Evolutionary conservation across 257 asterid species (phyloP), one percentile per base, ranked within the genome.

Genomic region (Przewalskia tangutica): DNA sequence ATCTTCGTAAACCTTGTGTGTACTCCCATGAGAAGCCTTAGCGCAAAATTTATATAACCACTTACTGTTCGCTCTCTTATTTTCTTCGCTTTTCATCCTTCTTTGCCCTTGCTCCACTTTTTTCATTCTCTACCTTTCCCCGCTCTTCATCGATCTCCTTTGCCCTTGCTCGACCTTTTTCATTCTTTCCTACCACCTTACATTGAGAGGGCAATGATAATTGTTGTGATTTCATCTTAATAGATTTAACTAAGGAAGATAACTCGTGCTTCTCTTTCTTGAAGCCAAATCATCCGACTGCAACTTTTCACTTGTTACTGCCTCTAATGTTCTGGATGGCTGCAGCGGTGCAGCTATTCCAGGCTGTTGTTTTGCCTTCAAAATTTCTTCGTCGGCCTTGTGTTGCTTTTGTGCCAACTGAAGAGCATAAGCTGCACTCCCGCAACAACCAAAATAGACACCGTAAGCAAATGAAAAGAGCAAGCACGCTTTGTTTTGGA

Each of bases 181-280:
- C 64, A 75, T 46, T 67, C 68, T 82, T 82, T 65, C 36, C 42
- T n/a, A 59, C 80, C 67, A 60, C 88, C 84, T 91, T 86, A 8
- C 34, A 84, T 16, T 54, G 83, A 46, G 87, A 80, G 64, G 88
- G 82, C 17, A 40, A 81, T 23, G 86, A 82, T 5, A 85, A 48
- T 83, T 87, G 89, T 67, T 88, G 85, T 50, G 92, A 84, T 87
- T 90, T 92, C 95, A 90, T 88, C 87, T 89, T 90, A 60, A 91
- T 34, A 2, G 92, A 90, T 85, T 59, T 91, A 51, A 92, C 90
- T 62, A 89, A 42, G 4, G 89, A 75, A 65, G 92, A 87, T 79
- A 90, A 50, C 81, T 91, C 97, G 4, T 59, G 85, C 90, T 87
- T 88, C 82, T 83, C 88, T 84, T 90, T 79, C 75, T 84, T 16